Conservation (phyloP, 805 yeast genomes). For the Candida rishiriensis region DNA sequence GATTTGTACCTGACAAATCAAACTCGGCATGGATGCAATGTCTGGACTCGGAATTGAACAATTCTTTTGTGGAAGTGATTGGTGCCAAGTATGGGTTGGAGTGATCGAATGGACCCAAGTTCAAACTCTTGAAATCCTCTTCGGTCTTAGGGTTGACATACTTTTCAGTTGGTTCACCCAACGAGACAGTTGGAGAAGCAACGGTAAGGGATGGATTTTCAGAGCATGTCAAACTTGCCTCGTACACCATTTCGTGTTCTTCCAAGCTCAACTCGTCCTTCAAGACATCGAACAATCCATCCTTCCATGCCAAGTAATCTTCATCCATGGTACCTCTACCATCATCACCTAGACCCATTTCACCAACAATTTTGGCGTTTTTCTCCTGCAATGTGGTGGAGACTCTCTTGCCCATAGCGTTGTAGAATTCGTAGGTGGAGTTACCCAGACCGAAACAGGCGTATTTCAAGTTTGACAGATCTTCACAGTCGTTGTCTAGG, state of each 20-base stretch:
- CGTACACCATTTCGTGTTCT: constrained; percentile 76
- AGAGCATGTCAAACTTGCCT: constrained; percentile 54
- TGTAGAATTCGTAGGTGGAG: constrained; percentile 88
- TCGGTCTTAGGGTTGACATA: constrained; percentile 39
- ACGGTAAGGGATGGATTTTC: constrained; percentile 33
- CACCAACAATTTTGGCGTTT: constrained; percentile 71
- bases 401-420: constrained; percentile 70
- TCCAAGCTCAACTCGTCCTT: constrained; percentile 60
- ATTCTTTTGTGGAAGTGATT: constrained; percentile 55
- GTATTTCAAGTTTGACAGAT: constrained; percentile 54
- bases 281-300: constrained; percentile 60
- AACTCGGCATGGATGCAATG: constrained; percentile 89
- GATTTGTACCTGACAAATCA: constrained; percentile 67
- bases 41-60: constrained; percentile 62
- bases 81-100: constrained; percentile 80
- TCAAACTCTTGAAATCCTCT: constrained; percentile 26
- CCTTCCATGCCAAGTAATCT: constrained; percentile 93
- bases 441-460: constrained; percentile 91
- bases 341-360: constrained; percentile 91
- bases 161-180: constrained; percentile 78
- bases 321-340: constrained; percentile 94
- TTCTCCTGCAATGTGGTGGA: constrained; percentile 49
- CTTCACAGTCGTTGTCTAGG: constrained; percentile 55
- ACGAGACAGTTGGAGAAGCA: constrained; percentile 39
- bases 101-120: constrained; percentile 74